phyloP scores from a whole-genome alignment of 83 land plant genomes.

The Isoetes engelmannii region DNA sequence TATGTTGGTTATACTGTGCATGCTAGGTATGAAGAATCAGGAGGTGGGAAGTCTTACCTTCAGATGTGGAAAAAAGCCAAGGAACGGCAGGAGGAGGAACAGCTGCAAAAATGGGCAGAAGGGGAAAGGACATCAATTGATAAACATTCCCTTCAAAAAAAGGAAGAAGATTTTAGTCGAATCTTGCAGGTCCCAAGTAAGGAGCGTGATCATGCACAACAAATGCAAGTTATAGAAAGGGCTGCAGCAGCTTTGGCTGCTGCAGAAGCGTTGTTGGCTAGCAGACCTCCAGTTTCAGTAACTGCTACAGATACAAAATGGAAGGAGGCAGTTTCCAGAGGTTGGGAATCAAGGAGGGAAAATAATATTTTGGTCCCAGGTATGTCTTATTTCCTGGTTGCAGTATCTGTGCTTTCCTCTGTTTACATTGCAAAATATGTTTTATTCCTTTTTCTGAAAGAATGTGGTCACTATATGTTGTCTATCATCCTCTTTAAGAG shows the following conservation, averaged over 20 bases:
- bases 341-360: not conserved
- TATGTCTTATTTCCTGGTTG: too few species aligned
- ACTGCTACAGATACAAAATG: constrained; percentile 7
- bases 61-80: constrained; percentile 62
- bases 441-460: too few species aligned
- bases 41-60: constrained; percentile 39
- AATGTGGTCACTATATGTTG: too few species aligned
- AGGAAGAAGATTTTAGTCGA: constrained; percentile 2
- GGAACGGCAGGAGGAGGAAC: constrained; percentile 44
- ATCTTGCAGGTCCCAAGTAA: constrained; percentile 55
- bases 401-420: too few species aligned
- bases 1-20: too few species aligned
- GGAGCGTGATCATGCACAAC: constrained; percentile 76
- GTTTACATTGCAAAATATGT: too few species aligned
- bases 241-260: constrained; percentile 96
- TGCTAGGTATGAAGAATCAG: not conserved
- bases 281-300: constrained; percentile 14
- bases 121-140: constrained; percentile 48
- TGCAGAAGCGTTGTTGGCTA: constrained; percentile 50
- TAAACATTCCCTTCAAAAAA: constrained; percentile 28
- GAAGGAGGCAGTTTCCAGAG: constrained; percentile 5
- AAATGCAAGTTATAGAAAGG: constrained; percentile 77
- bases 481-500: too few species aligned
- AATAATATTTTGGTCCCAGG: not conserved
- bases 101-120: constrained; percentile 23